Percentiles rank a stretch among this genome's conserved stretches.
These are phyloP conservation scores for Nitzschia inconspicua DNA, from an alignment of 108 stramenopile genomes.

Conservation along the genomic window DNA sequence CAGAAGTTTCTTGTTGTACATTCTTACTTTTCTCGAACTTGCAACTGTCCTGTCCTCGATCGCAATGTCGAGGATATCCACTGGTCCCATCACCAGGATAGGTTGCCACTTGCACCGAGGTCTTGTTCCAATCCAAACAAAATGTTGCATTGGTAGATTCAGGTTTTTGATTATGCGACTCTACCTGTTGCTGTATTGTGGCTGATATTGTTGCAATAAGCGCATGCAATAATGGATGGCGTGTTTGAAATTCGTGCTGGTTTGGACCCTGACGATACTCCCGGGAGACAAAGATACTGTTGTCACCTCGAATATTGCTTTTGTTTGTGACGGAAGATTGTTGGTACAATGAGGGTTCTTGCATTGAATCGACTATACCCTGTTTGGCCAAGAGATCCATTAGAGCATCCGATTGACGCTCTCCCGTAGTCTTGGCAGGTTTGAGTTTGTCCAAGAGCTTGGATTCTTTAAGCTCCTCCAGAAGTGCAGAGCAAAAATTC, in stretches of 20 bases:
- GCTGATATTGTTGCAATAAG: slow-evolving; percentile 31
- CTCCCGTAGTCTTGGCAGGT: slow-evolving; percentile 30
- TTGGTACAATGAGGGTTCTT: neutral
- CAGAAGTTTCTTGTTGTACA: neutral
- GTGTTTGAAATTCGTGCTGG: slow-evolving; percentile 26
- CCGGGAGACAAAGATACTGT: slow-evolving; percentile 42
- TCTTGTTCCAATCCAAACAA: slow-evolving; percentile 30
- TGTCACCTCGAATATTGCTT: slow-evolving; percentile 39
- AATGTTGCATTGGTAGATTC: slow-evolving; percentile 5
- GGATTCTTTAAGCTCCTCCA: slow-evolving; percentile 13
- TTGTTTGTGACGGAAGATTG: neutral
- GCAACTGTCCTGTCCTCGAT: slow-evolving; percentile 31
- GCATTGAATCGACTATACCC: neutral
- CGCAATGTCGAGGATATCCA: slow-evolving; percentile 64
- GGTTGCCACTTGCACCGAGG: slow-evolving; percentile 61
- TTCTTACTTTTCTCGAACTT: no score
- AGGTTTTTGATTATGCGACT: neutral
- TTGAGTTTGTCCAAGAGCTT: slow-evolving; percentile 15
- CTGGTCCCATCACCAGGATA: slow-evolving; percentile 57
- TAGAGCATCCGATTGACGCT: slow-evolving; percentile 29
- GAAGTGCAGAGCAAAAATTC: slow-evolving; percentile 8
- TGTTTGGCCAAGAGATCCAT: neutral
- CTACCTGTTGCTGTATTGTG: slow-evolving; percentile 5
- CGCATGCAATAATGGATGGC: slow-evolving; percentile 34
- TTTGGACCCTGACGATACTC: slow-evolving; percentile 11